Evolutionary conservation across 2,329 filamentous ascomycete species (phyloP), one percentile per base, ranked within the genome.

Genomic region (Pseudocercospora musae): DNA sequence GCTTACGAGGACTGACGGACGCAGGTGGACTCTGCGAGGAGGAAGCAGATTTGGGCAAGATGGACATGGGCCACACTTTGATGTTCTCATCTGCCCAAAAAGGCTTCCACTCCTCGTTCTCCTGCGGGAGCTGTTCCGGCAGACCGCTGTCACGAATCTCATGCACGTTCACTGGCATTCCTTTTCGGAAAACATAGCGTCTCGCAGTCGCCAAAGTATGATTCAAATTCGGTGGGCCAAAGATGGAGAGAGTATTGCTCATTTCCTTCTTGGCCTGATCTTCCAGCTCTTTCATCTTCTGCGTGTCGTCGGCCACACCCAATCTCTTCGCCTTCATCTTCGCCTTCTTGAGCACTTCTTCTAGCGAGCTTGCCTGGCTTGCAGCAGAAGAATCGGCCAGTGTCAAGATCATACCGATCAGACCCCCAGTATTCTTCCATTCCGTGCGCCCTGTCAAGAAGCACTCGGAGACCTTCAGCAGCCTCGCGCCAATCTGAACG

Each of bases 351-450:
- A 83, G 82, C 33, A 79, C 72, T 9, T 76, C 71, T 20, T 72
- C 71, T 9, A 73, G 62, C 7, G 76, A 82, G 80, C 58, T 78
- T 37, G 81, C 81, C 58, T 75, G 73, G 48, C 78, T 80, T 1
- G 81, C 74, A 15, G 78, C 75, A 5, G 83, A 79, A 21, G 84
- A 76, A 75, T 95, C 92, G 27, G 93, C 92, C 62, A 96, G 76
- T 4, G 91, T 96, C 67, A 99, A 82, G 61, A 97, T 84, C 80
- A 93, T 85, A 57, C 95, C 95, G 65, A 96, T 79, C 66, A 98
- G 78, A 3, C 95, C 95, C 61, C 95, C 95, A 33, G 85, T 85
- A 70, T 86, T 90, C 29, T 80, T 78, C 92, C 92, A 97, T 73
- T 86, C 83, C 44, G 90, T 85, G 44, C 82, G 82, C 2, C 95